Evolutionary conservation across 2,329 filamentous ascomycete genomes (phyloP), one percentile per base, ranked within the genome.

Genomic region (Fusarium sp.): DNA sequence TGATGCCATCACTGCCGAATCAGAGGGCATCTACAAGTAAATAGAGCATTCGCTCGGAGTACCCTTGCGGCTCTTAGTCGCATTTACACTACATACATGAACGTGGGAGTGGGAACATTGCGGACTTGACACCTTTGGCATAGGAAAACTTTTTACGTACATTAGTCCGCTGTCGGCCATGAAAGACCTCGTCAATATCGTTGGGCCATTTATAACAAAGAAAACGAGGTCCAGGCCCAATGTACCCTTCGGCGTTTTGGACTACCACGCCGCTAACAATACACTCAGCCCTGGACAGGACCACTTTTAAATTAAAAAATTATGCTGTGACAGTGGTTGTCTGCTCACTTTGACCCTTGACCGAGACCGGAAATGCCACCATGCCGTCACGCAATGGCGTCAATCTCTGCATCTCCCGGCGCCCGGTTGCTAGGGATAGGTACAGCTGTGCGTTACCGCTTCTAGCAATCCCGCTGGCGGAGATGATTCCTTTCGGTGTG

Each of bases 361-460:
- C 70, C 72, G 66, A 73, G 63, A 74, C 56, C 54, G 58, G 68
- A 64, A 66, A 75, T 77, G 69, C 74, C 74, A 77, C 66, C 76
- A 78, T 77, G 76, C 71, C 66, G 63, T 72, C 73, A 73, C 69
- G 56, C 73, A 66, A 77, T 77, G 76, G 76, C 76, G 76, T 77
- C 76, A 77, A 72, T 69, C 52, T 72, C 51, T 71, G 72, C 58
- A 49, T 73, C 52, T 62, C 38, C 65, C 72, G 60, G 63, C 51
- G 51, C 52, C 61, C 54, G 60, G 42, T 51, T 42, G 42, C 60
- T 66, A 21, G 39, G 45, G 23, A 39, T 54, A 29, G 49, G 35
- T 41, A 54, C 49, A 39, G 35, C 27, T 27, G 46, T 66, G 46
- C 60, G 57, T 72, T 77, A 69, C 76, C 71, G 44, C 49, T 77